Evolutionary conservation across 768 basidiomycete genomes (phyloP).

Genomic region (Amanita subjunquillea): DNA sequence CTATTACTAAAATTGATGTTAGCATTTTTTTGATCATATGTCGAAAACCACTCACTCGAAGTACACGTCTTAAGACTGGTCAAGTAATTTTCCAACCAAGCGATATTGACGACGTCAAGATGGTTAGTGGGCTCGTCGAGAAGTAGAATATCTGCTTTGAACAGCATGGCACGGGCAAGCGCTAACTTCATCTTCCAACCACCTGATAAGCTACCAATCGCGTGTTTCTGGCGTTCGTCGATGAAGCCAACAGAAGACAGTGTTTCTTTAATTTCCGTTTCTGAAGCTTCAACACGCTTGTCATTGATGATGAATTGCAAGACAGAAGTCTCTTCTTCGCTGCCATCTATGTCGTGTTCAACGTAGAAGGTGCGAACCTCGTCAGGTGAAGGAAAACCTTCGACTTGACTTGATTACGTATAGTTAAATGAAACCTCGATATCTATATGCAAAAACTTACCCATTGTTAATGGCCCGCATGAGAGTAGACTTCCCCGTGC

Average conservation of each 20-base stretch:
- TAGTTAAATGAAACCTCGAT: slow-evolving; percentile 12
- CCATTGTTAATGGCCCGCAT: slow-evolving; percentile 92
- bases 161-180: slow-evolving; percentile 92
- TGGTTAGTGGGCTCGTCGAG: slow-evolving; percentile 97
- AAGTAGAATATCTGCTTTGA: slow-evolving; percentile 94
- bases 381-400: slow-evolving; percentile 96
- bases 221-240: slow-evolving; percentile 72
- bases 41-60: slow-evolving; percentile 46
- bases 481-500: slow-evolving; percentile 94
- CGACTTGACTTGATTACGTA: slow-evolving; percentile 60
- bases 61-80: slow-evolving; percentile 83
- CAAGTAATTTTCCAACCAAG: slow-evolving; percentile 95
- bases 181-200: slow-evolving; percentile 99
- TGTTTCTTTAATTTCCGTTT: slow-evolving; percentile 68
- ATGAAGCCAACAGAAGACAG: slow-evolving; percentile 89
- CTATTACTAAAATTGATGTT: slow-evolving; percentile 55
- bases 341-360: slow-evolving; percentile 97
- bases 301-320: slow-evolving; percentile 82
- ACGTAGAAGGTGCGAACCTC: slow-evolving; percentile 99
- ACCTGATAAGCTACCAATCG: slow-evolving; percentile 89
- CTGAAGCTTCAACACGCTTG: slow-evolving; percentile 63
- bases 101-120: slow-evolving; percentile 94
- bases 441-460: slow-evolving; percentile 15
- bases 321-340: slow-evolving; percentile 85
- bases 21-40: slow-evolving; percentile 1